Base-by-base conservation (phyloP, 768 basidiomycete genomes). In the Boletus speciosus region DNA sequence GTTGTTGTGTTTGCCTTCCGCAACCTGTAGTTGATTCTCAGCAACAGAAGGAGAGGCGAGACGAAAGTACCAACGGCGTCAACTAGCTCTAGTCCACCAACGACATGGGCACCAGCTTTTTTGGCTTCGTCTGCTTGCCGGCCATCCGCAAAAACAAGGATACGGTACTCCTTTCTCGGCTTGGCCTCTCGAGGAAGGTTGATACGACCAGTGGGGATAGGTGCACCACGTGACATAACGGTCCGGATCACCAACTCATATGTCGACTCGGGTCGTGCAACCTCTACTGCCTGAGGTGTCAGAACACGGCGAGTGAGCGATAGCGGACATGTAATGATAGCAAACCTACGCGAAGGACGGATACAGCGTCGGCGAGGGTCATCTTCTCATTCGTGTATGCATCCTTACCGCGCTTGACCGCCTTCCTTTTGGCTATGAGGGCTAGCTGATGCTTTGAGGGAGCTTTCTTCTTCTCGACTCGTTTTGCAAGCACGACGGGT, bases 91-190 rank as follows among this genome's bases (percentile, higher is more conserved):
- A 81, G 77, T 29, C 94, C 96, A 43, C 97, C 97, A 15, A 98
- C 91, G 56, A 88, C 81, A 55, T 93, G 83, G 1, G 95, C 97
- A 6, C 97, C 97, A 5, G 92, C 91, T 40, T 78, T 81, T 70
- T 80, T 85, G 0, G 97, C 97, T 27, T 89, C 85, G 19, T 91
- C 89, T 16, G 88, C 91, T 47, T 81, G 78, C 52, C 83, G 77
- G 6, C 92, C 92, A 61, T 93, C 90, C 4, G 94, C 94, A 63
- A 98, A 98, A 31, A 96, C 93, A n/a, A 97, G 79, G 50, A 98
- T 85, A 51, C 81, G 84, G 56, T 90, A 88, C 61, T 85, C 81
- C 34, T 76, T 65, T 62, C 81, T 84, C 27, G 81, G 70, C 64
- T 90, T 91, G 37, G 88, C 81, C 62, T 95, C 91, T 45, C 84